Base-by-base conservation (phyloP, 352 stramenopile genomes). In the Peronospora belbahrii region DNA sequence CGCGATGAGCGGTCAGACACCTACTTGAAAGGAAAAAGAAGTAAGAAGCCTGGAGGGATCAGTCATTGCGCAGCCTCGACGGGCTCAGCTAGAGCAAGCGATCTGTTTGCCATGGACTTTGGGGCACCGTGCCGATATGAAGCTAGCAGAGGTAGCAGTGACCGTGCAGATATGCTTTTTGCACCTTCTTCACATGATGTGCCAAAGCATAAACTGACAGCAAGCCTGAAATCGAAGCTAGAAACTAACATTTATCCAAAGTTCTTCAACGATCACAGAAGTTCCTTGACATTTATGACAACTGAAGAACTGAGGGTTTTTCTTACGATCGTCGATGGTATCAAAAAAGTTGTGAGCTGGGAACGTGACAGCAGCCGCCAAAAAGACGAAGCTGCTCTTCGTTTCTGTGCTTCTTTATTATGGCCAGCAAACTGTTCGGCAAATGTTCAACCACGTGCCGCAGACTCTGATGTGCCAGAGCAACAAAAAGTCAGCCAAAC, bases 21-120 rank as follows among this genome's bases (percentile, higher is more conserved):
- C 6, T 81, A 79, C 36, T 27, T 63, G 17, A 68, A 22, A 56
- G 68, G 66, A 18, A 86, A 70, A 27, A 14, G 8, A 25, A 53
- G 14, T 11, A 59, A 52, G 11, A 15, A 11, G 3, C 41, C 23
- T 32, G 32, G 27, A 5, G 40, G 8, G 11, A 33, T 17, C 25
- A 54, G 22, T 23, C 42, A 33, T 52, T 44, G 14, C 28, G 42
- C 32, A 46, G 31, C 41, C 0, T 17, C 46, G 1, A n/a, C 52
- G 11, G 43, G 62, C 4, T 63, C 65, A 28, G 78, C 74, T 44
- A 66, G 75, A 41, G 75, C 75, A 27, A 88, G 75, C 30, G 78
- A 90, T 48, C 54, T 88, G 32, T 88, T 90, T 51, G 58, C 73
- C 18, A 84, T 77, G 55, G 70, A 87, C 41, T 80, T 73, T 61